Evolutionary conservation across 192 early-diverging fungal species (phyloP), one percentile per base, ranked within the genome.

Genomic region (Gamsiella multidivaricata): DNA sequence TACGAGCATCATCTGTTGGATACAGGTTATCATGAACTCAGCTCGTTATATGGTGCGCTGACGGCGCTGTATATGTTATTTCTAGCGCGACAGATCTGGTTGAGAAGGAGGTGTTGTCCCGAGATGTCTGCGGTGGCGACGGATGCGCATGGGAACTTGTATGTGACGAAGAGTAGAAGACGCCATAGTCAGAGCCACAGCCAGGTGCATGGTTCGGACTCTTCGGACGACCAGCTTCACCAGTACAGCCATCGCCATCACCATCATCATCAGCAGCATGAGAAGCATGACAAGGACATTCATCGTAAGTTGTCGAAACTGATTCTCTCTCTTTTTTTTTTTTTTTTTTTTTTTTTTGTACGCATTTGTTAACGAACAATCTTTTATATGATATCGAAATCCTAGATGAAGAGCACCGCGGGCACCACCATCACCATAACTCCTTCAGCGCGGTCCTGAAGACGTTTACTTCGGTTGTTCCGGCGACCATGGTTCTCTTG

Each of bases 1-100:
- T 42, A 33, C 36, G 58, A 60, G 28, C 43, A 46, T 10, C 5
- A n/a, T 46, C 12, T 18, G n/a, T 18, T n/a, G n/a, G n/a, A 54
- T 25, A 54, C 8, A 0, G 25, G 7, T 0, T 41, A 54, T 37
- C 50, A 61, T 12, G 58, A 70, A 5, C 20, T 49, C 15, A 66
- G 34, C 59, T 68, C 73, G 22, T 17, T 78, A 3, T 78, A 78
- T 52, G 73, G 73, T 28, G 59, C 65, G 14, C 18, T 78, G 56
- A 62, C 65, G 15, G 73, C 73, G 3, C 28, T 78, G 33, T 78
- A 78, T 34, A 10, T 78, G 31, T n/a, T 78, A 46, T 28, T 28
- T 20, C 20, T 78, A 23, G 73, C 60, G 20, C 73, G 73, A 22
- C 45, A 60, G 31, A 78, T 78, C 45, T 78, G 73, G 73, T 54